Evolutionary conservation across 768 basidiomycete genomes (phyloP), one percentile per base, ranked within the genome.

Genomic region (Asterophora parasitica): DNA sequence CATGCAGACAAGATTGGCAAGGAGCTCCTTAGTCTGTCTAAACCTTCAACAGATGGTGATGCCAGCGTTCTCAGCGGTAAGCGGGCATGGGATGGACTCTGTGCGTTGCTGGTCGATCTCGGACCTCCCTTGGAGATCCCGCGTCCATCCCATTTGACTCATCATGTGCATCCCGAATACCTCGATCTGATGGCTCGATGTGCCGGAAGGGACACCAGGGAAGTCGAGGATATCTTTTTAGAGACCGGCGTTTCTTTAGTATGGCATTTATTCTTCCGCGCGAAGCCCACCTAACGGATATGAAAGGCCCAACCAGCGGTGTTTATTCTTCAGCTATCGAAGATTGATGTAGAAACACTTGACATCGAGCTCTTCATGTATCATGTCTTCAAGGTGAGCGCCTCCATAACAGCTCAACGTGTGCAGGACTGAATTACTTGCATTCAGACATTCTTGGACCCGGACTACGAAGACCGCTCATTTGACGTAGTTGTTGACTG

Each of bases 1-100:
- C 85, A 92, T 55, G 84, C 86, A 2, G 89, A 92, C 63, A 89
- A 88, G 60, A 85, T 92, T 44, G 90, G 91, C 26, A 89, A 90
- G 61, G 89, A 92, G 55, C 70, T 92, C 4, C 76, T 92, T 11
- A 88, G 88, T 58, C 73, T 82, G 9, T 76, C 81, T 12, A 83
- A 80, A 52, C 74, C 80, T 1, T 70, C 78, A 7, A 58, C 68
- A 3, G 83, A 85, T 35, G 81, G 74, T 16, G 81, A 79, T 47
- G 62, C 72, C 2, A 70, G 78, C 20, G 78, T 76, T 6, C 59
- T 79, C 48, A 78, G 73, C 16, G 87, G 87, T 4, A 92, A 88
- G 64, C 79, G 78, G n/a, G 81, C 87, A 1, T 92, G 91, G 91
- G 86, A 91, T 56, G 76, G 75, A 12, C 72, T 92, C 23, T 92